A percentile compares a stretch with the other conserved stretches of the same genome.
These are phyloP conservation scores for Ajuga reptans DNA, from an alignment of 305 asterid genomes.

Conservation along the genomic window DNA sequence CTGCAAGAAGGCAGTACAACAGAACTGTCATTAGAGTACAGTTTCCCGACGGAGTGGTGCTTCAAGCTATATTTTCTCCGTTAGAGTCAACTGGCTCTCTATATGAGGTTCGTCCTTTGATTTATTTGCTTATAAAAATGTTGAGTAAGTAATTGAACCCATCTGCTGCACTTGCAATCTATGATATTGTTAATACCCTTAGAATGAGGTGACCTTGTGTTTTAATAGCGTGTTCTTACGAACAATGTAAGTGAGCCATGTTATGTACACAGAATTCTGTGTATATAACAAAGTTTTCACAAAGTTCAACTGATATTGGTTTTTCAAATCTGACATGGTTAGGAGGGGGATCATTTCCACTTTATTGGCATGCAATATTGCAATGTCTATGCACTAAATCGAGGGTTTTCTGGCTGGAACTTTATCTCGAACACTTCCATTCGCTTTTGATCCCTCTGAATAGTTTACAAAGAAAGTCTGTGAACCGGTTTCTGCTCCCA, in stretches of 20 bases:
- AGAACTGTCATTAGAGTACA: constrained; percentile 67
- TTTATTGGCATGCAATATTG: no score
- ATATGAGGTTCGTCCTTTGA: constrained; percentile 59
- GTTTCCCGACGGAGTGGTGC: constrained; percentile 88
- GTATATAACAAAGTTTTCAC: no score
- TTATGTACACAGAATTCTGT: not conserved
- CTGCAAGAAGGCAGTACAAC: constrained; percentile 55
- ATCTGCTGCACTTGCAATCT: not conserved
- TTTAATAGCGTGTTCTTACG: not conserved
- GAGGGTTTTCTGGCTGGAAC: no score
- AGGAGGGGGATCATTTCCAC: no score
- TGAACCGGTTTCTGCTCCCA: no score
- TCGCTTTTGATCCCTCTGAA: no score
- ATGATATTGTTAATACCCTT: not conserved
- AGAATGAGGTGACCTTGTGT: not conserved
- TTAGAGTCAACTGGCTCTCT: constrained; percentile 59
- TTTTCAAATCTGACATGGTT: no score
- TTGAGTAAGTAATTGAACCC: not conserved
- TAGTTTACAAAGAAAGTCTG: no score
- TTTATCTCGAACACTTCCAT: no score
- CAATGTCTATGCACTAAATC: no score
- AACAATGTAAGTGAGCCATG: not conserved
- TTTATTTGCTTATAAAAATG: not conserved
- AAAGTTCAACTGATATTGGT: no score
- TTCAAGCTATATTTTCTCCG: constrained; percentile 77